Percentiles rank a stretch among this genome's conserved stretches.
Conservation (phyloP, 352 stramenopile species). For the Plasmopara halstedii region DNA sequence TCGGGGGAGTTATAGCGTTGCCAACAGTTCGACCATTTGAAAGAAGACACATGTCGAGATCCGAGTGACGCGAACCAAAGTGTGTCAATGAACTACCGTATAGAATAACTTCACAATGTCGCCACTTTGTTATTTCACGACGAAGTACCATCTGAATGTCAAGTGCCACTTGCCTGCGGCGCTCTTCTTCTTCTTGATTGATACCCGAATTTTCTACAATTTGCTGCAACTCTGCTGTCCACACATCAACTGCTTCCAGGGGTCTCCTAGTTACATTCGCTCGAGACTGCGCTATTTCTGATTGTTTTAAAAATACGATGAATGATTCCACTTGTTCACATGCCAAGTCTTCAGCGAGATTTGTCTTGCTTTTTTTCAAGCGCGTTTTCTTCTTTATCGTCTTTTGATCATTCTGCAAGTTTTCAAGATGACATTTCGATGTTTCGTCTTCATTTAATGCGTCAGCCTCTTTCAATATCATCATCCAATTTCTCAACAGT, state of each 20-base stretch:
- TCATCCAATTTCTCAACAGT: slow-evolving; percentile 37
- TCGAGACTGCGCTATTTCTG: slow-evolving; percentile 5
- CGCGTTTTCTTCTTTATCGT: slow-evolving; percentile 23
- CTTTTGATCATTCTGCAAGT: slow-evolving; percentile 4
- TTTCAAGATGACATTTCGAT: slow-evolving; percentile 1
- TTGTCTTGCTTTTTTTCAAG: slow-evolving; percentile 19
- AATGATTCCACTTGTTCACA: slow-evolving; percentile 43
- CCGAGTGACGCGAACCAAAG: slow-evolving; percentile 60
- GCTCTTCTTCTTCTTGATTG: slow-evolving; percentile 33
- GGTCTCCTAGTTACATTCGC: slow-evolving; percentile 1
- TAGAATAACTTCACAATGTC: slow-evolving; percentile 37
- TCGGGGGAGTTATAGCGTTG: slow-evolving; percentile 6
- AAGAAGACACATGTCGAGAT: slow-evolving; percentile 73
- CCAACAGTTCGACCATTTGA: slow-evolving; percentile 10
- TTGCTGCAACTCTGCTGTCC: slow-evolving; percentile 25
- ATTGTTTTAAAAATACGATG: slow-evolving; percentile 41
- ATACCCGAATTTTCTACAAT: slow-evolving; percentile 44
- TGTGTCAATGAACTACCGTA: slow-evolving; percentile 77
- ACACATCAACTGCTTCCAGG: slow-evolving; percentile 8
- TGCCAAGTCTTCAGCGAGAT: slow-evolving; percentile 17
- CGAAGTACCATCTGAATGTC: slow-evolving; percentile 43
- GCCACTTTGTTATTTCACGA: slow-evolving; percentile 39
- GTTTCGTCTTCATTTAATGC: slow-evolving; percentile 13
- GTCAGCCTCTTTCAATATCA: slow-evolving; percentile 28
- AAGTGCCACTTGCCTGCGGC: slow-evolving; percentile 26